phyloP scores from a whole-genome alignment of 2,329 filamentous ascomycete genomes.

The Talaromyces albobiverticillius region DNA sequence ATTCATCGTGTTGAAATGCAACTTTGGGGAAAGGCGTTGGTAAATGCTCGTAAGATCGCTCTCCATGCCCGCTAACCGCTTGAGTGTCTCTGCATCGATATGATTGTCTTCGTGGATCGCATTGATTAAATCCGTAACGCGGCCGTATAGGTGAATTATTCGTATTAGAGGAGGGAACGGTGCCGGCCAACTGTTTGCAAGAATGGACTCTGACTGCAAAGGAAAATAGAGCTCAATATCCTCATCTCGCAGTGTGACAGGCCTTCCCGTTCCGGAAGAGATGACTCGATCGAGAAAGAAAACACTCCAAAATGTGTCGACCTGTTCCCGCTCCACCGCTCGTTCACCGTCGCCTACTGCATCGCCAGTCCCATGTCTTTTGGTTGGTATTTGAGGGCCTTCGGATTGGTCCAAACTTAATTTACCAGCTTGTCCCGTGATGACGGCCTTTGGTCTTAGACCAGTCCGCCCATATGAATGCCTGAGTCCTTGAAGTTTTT shows the following conservation, averaged over 20 bases:
- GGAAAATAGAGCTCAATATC: constrained; percentile 79
- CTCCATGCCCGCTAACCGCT: constrained; percentile 73
- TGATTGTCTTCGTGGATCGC: constrained; percentile 69
- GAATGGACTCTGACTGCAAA: constrained; percentile 50
- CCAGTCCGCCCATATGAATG: constrained; percentile 54
- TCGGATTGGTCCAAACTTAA: constrained; percentile 45
- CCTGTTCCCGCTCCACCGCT: constrained; percentile 72
- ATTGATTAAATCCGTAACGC: constrained; percentile 80
- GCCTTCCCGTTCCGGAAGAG: constrained; percentile 79
- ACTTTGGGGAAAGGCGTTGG: constrained; percentile 68
- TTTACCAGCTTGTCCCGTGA: constrained; percentile 40
- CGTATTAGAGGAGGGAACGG: constrained; percentile 78
- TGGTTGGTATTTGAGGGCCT: constrained; percentile 35
- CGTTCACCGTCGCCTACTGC: constrained; percentile 37
- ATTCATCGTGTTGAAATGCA: constrained; percentile 82
- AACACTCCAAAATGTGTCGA: constrained; percentile 87
- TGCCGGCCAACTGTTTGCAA: constrained; percentile 65
- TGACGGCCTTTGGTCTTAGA: constrained; percentile 56
- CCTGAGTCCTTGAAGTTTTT: constrained; percentile 73
- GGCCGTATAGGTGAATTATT: constrained; percentile 81
- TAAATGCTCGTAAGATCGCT: constrained; percentile 71
- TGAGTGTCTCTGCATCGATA: constrained; percentile 70
- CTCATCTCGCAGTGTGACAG: constrained; percentile 77
- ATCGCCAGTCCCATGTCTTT: neutral
- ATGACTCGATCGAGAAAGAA: constrained; percentile 86